Evolutionary conservation across 2,329 filamentous ascomycete genomes (phyloP).

Genomic region (Neoarthrinium moseri): DNA sequence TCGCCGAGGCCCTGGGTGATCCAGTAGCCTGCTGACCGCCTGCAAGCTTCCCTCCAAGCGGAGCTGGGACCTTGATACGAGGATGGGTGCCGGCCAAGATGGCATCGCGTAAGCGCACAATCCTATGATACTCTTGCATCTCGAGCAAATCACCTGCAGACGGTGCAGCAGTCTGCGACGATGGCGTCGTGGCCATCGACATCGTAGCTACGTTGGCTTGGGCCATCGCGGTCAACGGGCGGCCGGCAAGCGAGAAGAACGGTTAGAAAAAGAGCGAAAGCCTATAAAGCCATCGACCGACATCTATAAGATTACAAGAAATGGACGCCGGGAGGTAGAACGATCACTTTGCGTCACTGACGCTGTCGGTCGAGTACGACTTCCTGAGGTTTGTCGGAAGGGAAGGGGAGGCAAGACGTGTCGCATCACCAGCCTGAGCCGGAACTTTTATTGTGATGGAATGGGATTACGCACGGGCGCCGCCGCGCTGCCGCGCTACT

Average conservation of each 20-base stretch:
- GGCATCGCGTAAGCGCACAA: constrained; percentile 77
- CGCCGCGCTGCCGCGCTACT: too few species aligned
- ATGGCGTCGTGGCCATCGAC: constrained; percentile 14
- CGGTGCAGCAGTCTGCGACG: constrained; percentile 14
- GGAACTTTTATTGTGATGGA: constrained; percentile 3
- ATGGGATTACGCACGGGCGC: neutral
- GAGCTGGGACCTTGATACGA: constrained; percentile 53
- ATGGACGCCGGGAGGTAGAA: neutral
- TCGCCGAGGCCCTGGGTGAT: constrained; percentile 16
- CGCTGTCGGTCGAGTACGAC: neutral
- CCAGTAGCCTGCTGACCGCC: constrained; percentile 10
- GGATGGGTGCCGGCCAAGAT: constrained; percentile 76
- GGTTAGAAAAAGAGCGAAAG: neutral
- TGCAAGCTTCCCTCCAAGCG: constrained; percentile 23
- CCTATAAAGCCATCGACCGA: neutral
- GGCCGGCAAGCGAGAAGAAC: constrained; percentile 11
- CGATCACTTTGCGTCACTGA: neutral
- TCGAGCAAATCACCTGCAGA: constrained; percentile 47
- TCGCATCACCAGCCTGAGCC: constrained; percentile 16
- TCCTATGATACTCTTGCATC: constrained; percentile 72
- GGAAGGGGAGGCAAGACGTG: constrained; percentile 15
- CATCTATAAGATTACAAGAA: constrained; percentile 4
- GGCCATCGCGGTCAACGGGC: constrained; percentile 20
- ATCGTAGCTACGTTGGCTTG: constrained; percentile 18
- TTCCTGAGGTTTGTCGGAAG: constrained; percentile 9